Percentiles rank a stretch among this genome's conserved stretches.
Evolutionary conservation across 257 asterid species (phyloP).

Genomic region (Solanum arcanum): DNA sequence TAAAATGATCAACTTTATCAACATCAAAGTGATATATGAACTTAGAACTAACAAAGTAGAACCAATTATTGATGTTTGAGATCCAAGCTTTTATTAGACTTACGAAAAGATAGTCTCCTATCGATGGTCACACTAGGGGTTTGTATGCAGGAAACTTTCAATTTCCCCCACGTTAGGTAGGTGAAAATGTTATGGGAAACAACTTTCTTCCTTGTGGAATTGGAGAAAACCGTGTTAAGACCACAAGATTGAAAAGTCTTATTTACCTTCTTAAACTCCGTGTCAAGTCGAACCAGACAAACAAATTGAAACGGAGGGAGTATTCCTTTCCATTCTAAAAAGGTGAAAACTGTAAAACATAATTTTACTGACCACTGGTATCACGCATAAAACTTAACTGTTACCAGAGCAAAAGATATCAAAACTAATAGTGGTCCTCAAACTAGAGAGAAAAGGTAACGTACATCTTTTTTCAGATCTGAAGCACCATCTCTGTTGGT

Average conservation of each 20-base stretch:
- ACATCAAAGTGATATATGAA: background rate
- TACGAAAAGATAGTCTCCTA: background rate
- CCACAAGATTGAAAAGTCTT: background rate
- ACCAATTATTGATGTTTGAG: background rate
- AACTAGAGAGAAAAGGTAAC: constrained; percentile 13
- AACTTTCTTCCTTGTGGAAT: background rate
- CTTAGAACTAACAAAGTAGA: background rate
- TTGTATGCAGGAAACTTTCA: background rate
- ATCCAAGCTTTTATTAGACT: background rate
- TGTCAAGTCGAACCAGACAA: background rate
- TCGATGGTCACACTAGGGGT: background rate
- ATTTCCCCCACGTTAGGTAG: background rate
- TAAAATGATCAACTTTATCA: background rate
- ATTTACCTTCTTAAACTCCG: background rate
- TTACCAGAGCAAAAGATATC: background rate
- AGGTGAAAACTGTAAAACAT: background rate
- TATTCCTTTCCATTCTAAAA: background rate
- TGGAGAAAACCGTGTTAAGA: background rate
- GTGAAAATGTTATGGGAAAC: background rate
- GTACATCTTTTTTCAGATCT: constrained; percentile 54
- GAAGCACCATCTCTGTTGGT: constrained; percentile 32
- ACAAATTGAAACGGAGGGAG: background rate
- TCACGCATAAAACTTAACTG: background rate
- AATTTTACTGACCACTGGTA: background rate
- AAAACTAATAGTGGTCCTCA: background rate